A percentile compares a stretch with the other conserved stretches of the same genome.
Evolutionary conservation across 805 yeast genomes (phyloP).

Genomic region (Starmerella apicola): DNA sequence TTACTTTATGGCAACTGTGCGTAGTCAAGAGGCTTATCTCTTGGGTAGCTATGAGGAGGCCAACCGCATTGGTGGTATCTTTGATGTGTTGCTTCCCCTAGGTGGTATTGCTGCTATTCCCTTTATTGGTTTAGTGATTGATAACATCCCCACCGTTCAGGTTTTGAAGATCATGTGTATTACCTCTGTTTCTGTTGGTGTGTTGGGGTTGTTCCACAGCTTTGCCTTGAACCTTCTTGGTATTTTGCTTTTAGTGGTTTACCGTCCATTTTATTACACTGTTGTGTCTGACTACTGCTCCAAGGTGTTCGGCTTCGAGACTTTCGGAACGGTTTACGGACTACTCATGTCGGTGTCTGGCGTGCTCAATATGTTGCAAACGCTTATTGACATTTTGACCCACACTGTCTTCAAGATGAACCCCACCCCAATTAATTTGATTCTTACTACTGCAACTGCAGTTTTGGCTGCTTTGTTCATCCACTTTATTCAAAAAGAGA

Average conservation of each 20-base stretch:
- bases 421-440: slow-evolving; percentile 64
- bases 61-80: slow-evolving; percentile 50
- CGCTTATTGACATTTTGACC: slow-evolving; percentile 54
- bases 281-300: slow-evolving; percentile 86
- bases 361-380: slow-evolving; percentile 60
- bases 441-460: slow-evolving; percentile 37
- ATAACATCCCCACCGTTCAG: slow-evolving; percentile 52
- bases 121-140: slow-evolving; percentile 67
- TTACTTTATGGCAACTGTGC: slow-evolving; percentile 82
- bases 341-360: slow-evolving; percentile 74
- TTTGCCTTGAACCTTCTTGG: slow-evolving; percentile 49
- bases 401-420: slow-evolving; percentile 56
- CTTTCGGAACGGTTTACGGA: slow-evolving; percentile 88
- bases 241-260: slow-evolving; percentile 58
- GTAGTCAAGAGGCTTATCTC: slow-evolving; percentile 67
- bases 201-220: slow-evolving; percentile 50
- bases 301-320: slow-evolving; percentile 82
- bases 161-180: slow-evolving; percentile 38
- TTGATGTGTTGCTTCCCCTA: slow-evolving; percentile 74
- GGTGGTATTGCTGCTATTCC: slow-evolving; percentile 87
- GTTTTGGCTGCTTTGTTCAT: slow-evolving; percentile 3
- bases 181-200: slow-evolving; percentile 53
- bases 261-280: slow-evolving; percentile 87
- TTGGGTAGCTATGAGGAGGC: slow-evolving; percentile 41
- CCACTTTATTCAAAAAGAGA: not conserved